Evolutionary conservation across 2,329 filamentous ascomycete species (phyloP), one percentile per base, ranked within the genome.

Genomic region (Sporothrix globosa): DNA sequence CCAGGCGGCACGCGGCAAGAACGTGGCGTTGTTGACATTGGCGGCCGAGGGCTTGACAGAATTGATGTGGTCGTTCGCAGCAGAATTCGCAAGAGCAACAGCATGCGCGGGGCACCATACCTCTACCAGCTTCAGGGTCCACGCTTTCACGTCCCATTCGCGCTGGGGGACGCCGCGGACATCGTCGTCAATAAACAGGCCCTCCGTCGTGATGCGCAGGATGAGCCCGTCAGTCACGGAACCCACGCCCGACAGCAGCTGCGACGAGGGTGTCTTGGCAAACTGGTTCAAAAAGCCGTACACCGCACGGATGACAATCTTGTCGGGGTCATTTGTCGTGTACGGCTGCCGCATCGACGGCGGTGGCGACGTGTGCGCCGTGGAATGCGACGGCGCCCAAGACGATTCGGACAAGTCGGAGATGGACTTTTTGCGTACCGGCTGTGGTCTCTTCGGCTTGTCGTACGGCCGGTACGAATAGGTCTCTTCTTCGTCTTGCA

Each of bases 121-220:
- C 86, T 98, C 96, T 80, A 96, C 89, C 74, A 91, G 83, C 82
- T 97, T 97, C 81, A 99, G 87, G 56, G 93, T 97, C 96, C 96
- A 98, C 34, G 95, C 94, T 81, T 98, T 98, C 77, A 98, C 89
- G 79, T 99, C 96, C 96, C 96, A 99, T 82, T 99, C 96, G 72
- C 96, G 89, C 81, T 98, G 93, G n/a, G 92, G 90, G 19, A 97
- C 92, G 73, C 90, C 89, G 58, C 94, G 90, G 68, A 97, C 88
- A 79, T 98, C 96, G 79, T 99, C 96, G 79, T 99, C 96, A 77
- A 99, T 96, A 81, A 98, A 98, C 69, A 98, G 86, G 21, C 96
- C 96, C 79, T 97, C 95, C 1, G 93, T 97, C 13, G 92, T 95
- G 77, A 98, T 96, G 67, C 92, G 91, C 72, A 99, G 85, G 72